Conservation (phyloP, 768 basidiomycete species). For the Boletus edulis region DNA sequence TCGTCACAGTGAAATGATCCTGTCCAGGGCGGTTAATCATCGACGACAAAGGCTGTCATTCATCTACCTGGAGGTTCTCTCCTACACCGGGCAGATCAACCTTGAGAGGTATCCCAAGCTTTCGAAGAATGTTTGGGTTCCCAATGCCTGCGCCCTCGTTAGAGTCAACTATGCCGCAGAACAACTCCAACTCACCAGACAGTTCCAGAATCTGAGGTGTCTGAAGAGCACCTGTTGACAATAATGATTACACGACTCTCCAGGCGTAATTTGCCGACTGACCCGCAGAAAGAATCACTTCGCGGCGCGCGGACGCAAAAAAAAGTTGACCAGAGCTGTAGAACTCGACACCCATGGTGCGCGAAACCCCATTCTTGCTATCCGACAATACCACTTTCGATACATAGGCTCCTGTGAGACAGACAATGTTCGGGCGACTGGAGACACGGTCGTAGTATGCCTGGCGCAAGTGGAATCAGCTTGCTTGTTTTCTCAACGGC, state of each 20-base stretch:
- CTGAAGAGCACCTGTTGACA: constrained; percentile 23
- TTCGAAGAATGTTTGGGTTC: constrained; percentile 6
- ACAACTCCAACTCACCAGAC: constrained; percentile 14
- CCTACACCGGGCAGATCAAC: constrained; percentile 36
- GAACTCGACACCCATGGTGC: constrained; percentile 24
- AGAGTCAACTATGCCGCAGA: not conserved
- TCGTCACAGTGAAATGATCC: constrained; percentile 11
- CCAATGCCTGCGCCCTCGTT: constrained; percentile 7
- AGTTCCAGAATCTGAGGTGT: constrained; percentile 37
- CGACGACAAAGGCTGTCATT: not conserved
- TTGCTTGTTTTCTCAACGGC: not conserved
- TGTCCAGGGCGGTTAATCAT: constrained; percentile 9
- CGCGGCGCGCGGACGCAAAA: constrained; percentile 13
- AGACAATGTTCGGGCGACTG: constrained; percentile 19
- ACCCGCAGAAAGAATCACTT: constrained; percentile 22
- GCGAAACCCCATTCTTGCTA: not conserved
- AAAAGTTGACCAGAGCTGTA: constrained; percentile 13
- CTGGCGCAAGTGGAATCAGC: not conserved
- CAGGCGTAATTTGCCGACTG: not conserved
- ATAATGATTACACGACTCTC: not conserved
- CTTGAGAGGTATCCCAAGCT: constrained; percentile 23
- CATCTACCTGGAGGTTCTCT: too few relatives aligned
- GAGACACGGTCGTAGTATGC: constrained; percentile 20
- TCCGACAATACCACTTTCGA: constrained; percentile 22
- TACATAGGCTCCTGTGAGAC: constrained; percentile 23